Percentiles rank a stretch among this genome's conserved stretches.
phyloP scores from a whole-genome alignment of 495 filamentous ascomycete species.

The Xylaria venustula region DNA sequence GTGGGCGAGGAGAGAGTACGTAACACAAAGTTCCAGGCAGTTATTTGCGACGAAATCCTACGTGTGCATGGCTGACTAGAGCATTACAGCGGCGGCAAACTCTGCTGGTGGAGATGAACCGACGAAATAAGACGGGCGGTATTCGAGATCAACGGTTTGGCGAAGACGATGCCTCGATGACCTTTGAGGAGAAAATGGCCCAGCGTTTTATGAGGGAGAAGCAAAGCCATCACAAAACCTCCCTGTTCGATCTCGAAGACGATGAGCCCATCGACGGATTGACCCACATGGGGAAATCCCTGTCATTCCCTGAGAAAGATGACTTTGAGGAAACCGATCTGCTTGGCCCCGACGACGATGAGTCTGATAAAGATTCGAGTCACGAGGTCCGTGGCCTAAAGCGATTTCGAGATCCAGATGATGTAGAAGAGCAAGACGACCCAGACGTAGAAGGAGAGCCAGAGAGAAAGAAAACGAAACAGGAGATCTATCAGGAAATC shows the following conservation, averaged over 20 bases:
- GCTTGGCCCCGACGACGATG: slow-evolving; percentile 47
- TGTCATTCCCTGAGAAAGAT: slow-evolving; percentile 62
- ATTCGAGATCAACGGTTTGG: slow-evolving; percentile 93
- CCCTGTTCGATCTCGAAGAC: slow-evolving; percentile 88
- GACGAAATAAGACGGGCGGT: slow-evolving; percentile 84
- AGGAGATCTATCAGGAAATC: slow-evolving; percentile 95
- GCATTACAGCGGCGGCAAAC: slow-evolving; percentile 66
- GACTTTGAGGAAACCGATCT: slow-evolving; percentile 71
- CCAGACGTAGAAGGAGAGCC: slow-evolving; percentile 56
- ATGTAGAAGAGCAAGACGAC: slow-evolving; percentile 37
- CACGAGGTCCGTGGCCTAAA: slow-evolving; percentile 58
- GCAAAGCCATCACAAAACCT: slow-evolving; percentile 65
- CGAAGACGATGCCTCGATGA: slow-evolving; percentile 91
- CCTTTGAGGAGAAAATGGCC: slow-evolving; percentile 88
- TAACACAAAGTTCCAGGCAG: slow-evolving; percentile 7
- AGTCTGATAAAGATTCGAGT: slow-evolving; percentile 33
- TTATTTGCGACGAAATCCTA: not conserved
- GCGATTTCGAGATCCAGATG: slow-evolving; percentile 49
- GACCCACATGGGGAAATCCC: slow-evolving; percentile 77
- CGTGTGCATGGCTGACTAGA: slow-evolving; percentile 5
- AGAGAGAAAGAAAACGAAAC: slow-evolving; percentile 84
- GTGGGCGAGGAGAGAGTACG: slow-evolving; percentile 81
- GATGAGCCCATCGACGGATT: slow-evolving; percentile 69
- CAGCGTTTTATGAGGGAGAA: slow-evolving; percentile 88
- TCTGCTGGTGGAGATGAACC: slow-evolving; percentile 80